These are phyloP conservation scores for Pseudogymnoascus sp. DNA, from an alignment of 2,329 filamentous ascomycete genomes.

Conservation along the genomic window DNA sequence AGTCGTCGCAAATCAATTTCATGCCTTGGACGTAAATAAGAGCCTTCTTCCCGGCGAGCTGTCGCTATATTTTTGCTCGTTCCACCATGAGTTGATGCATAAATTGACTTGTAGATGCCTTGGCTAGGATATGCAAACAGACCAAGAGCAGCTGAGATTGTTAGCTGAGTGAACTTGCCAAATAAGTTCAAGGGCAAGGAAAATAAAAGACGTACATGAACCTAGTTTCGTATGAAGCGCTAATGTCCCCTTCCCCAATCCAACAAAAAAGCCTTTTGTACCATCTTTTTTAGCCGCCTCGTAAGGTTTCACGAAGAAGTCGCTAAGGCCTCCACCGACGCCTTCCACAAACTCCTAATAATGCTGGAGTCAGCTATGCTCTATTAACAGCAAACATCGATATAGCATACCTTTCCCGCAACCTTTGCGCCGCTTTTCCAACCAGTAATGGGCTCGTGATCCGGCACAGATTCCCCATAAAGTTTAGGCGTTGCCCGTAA, in stretches of 20 bases:
- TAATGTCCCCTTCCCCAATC: conserved; percentile 15
- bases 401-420: conserved; percentile 51
- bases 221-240: conserved; percentile 14
- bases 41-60: neutral
- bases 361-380: neutral
- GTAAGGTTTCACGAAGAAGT: conserved; percentile 16
- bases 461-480: conserved; percentile 67
- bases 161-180: neutral
- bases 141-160: conserved; percentile 32
- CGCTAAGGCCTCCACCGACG: conserved; percentile 14
- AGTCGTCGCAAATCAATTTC: neutral
- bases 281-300: conserved; percentile 17
- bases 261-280: conserved; percentile 13
- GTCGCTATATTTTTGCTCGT: neutral
- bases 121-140: conserved; percentile 17
- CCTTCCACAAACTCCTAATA: conserved; percentile 10
- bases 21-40: neutral
- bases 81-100: neutral
- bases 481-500: conserved; percentile 47
- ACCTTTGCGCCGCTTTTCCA: conserved; percentile 66
- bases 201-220: neutral
- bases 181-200: neutral
- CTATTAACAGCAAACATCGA: neutral
- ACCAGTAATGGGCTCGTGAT: conserved; percentile 72
- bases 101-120: conserved; percentile 15